Evolutionary conservation across 1,139 yeast genomes (phyloP).

Genomic region (Suhomyces panamericanus): DNA sequence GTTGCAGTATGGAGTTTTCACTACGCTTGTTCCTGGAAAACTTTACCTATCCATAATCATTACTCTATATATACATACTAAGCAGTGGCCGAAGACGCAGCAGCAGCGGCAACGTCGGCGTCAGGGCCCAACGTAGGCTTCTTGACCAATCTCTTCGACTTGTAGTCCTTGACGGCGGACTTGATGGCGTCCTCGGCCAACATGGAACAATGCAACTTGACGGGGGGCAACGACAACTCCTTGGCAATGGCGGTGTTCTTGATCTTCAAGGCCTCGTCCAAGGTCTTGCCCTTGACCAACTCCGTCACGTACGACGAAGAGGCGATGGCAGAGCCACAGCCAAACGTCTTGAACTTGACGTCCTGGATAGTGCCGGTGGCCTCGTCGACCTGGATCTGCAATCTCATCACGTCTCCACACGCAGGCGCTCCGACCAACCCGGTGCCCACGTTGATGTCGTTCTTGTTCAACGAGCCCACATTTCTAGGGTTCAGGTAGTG

Average conservation of each 20-base stretch:
- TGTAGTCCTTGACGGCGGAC: constrained; percentile 94
- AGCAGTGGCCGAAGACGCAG: constrained; percentile 11
- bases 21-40: too few species aligned
- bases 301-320: constrained; percentile 94
- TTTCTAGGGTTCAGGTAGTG: constrained; percentile 96
- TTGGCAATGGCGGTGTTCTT: constrained; percentile 91
- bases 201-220: constrained; percentile 96
- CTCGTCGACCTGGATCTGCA: constrained; percentile 91
- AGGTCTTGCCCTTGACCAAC: constrained; percentile 89
- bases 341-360: constrained; percentile 96
- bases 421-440: constrained; percentile 99
- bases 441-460: constrained; percentile 81
- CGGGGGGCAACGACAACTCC: constrained; percentile 94
- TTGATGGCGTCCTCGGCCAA: constrained; percentile 98
- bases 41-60: constrained; percentile 2
- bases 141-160: constrained; percentile 58
- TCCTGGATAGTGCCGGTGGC: constrained; percentile 88
- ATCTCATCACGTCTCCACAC: constrained; percentile 98
- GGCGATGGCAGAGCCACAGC: constrained; percentile 98
- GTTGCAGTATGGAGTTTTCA: too few species aligned
- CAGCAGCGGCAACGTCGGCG: constrained; percentile 24
- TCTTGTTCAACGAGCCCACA: constrained; percentile 89
- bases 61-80: constrained; percentile 2
- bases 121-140: constrained; percentile 56
- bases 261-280: constrained; percentile 90